Evolutionary conservation across 2,329 filamentous ascomycete genomes (phyloP), one percentile per base, ranked within the genome.

Genomic region (Lasiodiplodia sp.): DNA sequence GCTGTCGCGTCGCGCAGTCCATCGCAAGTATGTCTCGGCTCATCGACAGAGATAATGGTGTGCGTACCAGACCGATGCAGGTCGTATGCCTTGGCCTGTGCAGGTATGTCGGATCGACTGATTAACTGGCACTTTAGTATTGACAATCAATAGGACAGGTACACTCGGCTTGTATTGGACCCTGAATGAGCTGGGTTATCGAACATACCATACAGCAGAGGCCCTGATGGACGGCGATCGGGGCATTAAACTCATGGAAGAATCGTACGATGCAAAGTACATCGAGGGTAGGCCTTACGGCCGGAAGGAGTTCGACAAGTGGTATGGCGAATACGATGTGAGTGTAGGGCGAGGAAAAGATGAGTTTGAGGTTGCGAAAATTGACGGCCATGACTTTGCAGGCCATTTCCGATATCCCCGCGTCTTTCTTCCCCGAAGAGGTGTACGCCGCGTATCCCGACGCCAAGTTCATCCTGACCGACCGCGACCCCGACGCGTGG

Each of bases 241-340:
- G 2, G 62, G 53, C 11, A 16, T 53, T 6, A 16, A 11, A 7
- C 8, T 65, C 8, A 80, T 79, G 79, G 68, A 75, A 31, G 74
- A 79, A 51, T 77, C 79, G 8, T 73, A 78, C 34, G 71, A 76
- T 2, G 74, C 75, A 47, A 81, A 80, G 67, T 78, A 75, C 53
- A 72, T 75, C 21, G 69, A 70, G 1, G 70, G 70, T 7, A 68
- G 71, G n/a, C 73, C 76, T 1, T 79, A 72, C 64, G 71, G 71
- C 3, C 74, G 76, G 25, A 73, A 74, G 28, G 73, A 78, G 47
- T 80, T 78, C 34, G 79, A 82, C 47, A 72, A 73, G 44, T 71
- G 82, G 10, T 72, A 81, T n/a, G 76, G 75, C 3, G 67, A 75
- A 28, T 78, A 53, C 21, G 16, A 70, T 18, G 70, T 66, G 23